Base-by-base conservation (phyloP, 108 stramenopile species). In the Schizochytrium sp. region DNA sequence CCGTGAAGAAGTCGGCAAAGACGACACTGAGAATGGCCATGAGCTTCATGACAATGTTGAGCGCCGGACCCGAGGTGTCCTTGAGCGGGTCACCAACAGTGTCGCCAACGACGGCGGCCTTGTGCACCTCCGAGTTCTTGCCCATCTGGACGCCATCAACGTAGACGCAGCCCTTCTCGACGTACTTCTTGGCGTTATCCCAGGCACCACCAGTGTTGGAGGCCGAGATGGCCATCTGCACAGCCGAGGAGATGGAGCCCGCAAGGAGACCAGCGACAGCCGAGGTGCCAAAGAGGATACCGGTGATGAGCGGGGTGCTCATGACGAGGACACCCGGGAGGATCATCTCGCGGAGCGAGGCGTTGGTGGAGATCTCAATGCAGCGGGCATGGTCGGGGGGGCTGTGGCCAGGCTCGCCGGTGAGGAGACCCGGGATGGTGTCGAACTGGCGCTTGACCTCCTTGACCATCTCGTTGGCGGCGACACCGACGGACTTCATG, bases 401-500 rank as follows among this genome's bases (percentile, higher is more conserved):
- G 72, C 51, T 19, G 45, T 76, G 43, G 88, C 72, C 72, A 34
- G 88, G 87, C 29, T 58, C 44, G 59, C 76, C 89, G 4, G 23
- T 45, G 76, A 25, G 45, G 83, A 89, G 34, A n/a, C 23, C 60
- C 21, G 58, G 43, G 59, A 87, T 60, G 87, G 21, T 43, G 51
- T 90, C 87, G 60, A 55, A 28, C 76, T 29, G 55, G 48, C 57
- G 60, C 28, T 45, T 53, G 72, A 58, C 63, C 87, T 88, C 87
- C 87, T 88, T 60, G 87, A 60, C 59, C 87, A 60, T 99, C 88
- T 97, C 96, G 96, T 97, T 97, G 89, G 99, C 99, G 87, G 99
- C 98, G 58, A 92, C 90, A 87, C 97, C 97, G 43, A 99, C 99
- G 76, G 97, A 97, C 94, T 98, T 98, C 98, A 99, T 99, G 89